phyloP scores from a whole-genome alignment of 139 green algal genomes.

The Chlorella sp. region DNA sequence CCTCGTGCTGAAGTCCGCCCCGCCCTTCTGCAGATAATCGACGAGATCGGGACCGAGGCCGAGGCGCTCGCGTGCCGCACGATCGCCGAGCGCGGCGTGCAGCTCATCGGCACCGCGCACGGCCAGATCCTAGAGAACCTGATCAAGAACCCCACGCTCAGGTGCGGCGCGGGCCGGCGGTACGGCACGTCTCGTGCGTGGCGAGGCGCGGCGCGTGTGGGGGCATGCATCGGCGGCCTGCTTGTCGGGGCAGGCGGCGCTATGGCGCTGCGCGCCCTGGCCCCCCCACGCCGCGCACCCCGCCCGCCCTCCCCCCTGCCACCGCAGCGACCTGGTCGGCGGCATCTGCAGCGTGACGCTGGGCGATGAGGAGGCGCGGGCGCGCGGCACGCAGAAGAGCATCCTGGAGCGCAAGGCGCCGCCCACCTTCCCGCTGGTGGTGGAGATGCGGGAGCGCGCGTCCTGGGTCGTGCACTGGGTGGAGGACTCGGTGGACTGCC shows the following conservation, averaged over 20 bases:
- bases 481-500: slow-evolving; percentile 81
- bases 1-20: too few species aligned
- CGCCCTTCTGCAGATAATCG: too few species aligned
- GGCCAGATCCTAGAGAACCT: slow-evolving; percentile 96
- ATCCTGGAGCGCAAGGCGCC: slow-evolving; percentile 92
- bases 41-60: slow-evolving; percentile 97
- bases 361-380: slow-evolving; percentile 87
- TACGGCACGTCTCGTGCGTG: too few species aligned
- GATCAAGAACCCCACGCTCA: slow-evolving; percentile 94
- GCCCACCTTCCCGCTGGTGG: slow-evolving; percentile 92
- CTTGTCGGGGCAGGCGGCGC: too few species aligned
- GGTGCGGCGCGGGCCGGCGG: too few species aligned
- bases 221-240: too few species aligned
- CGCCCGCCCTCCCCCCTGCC: too few species aligned
- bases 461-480: slow-evolving; percentile 89
- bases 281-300: too few species aligned
- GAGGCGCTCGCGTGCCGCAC: slow-evolving; percentile 95
- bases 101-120: slow-evolving; percentile 95
- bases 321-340: slow-evolving; percentile 80
- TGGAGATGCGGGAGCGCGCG: slow-evolving; percentile 93
- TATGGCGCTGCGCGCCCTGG: too few species aligned
- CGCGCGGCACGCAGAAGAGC: slow-evolving; percentile 92
- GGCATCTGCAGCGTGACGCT: slow-evolving; percentile 73
- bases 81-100: slow-evolving; percentile 96
- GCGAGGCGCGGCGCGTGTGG: too few species aligned